Evolutionary conservation across 139 green algal genomes (phyloP).

Genomic region (Desmodesmus armatus): DNA sequence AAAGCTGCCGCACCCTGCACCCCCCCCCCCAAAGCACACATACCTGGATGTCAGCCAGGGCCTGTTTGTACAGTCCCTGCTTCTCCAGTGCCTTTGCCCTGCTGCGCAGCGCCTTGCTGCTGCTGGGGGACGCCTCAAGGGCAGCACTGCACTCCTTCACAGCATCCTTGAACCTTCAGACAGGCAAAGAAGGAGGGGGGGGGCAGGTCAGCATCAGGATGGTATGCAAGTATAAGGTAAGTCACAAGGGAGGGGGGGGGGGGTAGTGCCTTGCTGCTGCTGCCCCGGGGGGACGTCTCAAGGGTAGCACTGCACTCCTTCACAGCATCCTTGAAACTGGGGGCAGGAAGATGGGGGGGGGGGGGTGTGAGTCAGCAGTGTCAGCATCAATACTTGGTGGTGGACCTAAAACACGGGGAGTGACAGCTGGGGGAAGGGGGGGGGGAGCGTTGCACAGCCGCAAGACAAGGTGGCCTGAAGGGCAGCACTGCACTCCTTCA

Average conservation of each 20-base stretch:
- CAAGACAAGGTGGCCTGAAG: too few relatives aligned
- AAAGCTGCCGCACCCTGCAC: not conserved
- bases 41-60: constrained; percentile 77
- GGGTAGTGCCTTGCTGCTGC: constrained; percentile 73
- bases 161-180: constrained; percentile 90
- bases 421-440: too few relatives aligned
- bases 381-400: too few relatives aligned
- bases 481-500: too few relatives aligned
- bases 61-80: constrained; percentile 82
- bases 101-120: constrained; percentile 71
- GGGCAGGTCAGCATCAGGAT: too few relatives aligned
- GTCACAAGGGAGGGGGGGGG: too few relatives aligned
- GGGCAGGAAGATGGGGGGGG: too few relatives aligned
- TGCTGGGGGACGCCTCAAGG: constrained; percentile 69
- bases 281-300: constrained; percentile 63
- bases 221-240: too few relatives aligned
- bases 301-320: constrained; percentile 83
- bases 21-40: not conserved
- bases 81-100: constrained; percentile 83
- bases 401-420: too few relatives aligned
- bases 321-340: constrained; percentile 88
- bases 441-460: too few relatives aligned
- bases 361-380: too few relatives aligned
- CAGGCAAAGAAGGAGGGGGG: too few relatives aligned
- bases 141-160: constrained; percentile 81